Evolutionary conservation across 257 asterid genomes (phyloP).

Genomic region (Salvia splendens): DNA sequence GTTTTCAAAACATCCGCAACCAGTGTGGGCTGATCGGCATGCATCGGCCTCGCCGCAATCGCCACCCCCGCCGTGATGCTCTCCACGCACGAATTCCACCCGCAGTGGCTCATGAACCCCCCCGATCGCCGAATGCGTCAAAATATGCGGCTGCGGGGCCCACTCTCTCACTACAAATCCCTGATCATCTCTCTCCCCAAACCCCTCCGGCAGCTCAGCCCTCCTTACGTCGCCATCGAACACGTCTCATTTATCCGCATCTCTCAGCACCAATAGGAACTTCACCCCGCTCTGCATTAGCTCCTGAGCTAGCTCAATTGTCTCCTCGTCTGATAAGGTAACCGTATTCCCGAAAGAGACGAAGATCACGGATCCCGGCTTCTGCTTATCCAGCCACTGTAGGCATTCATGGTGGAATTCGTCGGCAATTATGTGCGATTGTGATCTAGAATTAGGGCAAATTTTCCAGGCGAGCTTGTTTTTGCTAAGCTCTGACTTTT

Average conservation of each 20-base stretch:
- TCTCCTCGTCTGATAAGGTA: slow-evolving; percentile 27
- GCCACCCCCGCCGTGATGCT: slow-evolving; percentile 47
- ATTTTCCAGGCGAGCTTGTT: slow-evolving; percentile 36
- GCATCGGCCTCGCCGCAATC: slow-evolving; percentile 50
- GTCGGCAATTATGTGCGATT: background rate
- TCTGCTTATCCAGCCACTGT: slow-evolving; percentile 38
- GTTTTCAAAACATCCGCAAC: slow-evolving; percentile 28
- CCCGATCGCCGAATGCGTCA: slow-evolving; percentile 39
- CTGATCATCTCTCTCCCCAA: slow-evolving; percentile 30
- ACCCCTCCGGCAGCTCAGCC: slow-evolving; percentile 38
- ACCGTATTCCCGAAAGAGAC: slow-evolving; percentile 34
- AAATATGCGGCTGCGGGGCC: slow-evolving; percentile 45
- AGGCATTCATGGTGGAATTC: slow-evolving; percentile 28
- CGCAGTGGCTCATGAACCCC: slow-evolving; percentile 50
- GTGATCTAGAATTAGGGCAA: slow-evolving; percentile 30
- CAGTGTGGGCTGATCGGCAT: slow-evolving; percentile 43
- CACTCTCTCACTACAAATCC: slow-evolving; percentile 48
- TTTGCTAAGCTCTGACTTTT: slow-evolving; percentile 30
- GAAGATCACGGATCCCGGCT: slow-evolving; percentile 25
- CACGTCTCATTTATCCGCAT: slow-evolving; percentile 42
- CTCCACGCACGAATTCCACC: slow-evolving; percentile 49
- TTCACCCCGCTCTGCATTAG: slow-evolving; percentile 33
- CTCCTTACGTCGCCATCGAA: slow-evolving; percentile 35
- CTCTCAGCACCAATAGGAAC: slow-evolving; percentile 49
- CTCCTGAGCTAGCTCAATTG: slow-evolving; percentile 30